phyloP scores from a whole-genome alignment of 1,284 basidiomycete species.

The Termitomyces sp. region DNA sequence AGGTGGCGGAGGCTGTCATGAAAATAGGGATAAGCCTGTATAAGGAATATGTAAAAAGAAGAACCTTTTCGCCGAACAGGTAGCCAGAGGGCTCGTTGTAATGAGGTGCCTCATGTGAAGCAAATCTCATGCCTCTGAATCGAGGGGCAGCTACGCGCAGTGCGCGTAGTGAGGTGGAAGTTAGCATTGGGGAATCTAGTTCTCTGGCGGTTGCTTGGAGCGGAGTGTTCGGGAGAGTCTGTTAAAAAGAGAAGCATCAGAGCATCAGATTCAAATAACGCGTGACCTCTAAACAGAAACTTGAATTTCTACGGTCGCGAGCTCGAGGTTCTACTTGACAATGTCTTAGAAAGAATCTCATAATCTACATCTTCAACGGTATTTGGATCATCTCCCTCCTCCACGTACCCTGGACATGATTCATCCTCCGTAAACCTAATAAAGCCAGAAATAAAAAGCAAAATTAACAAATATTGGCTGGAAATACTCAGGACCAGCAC shows the following conservation, averaged over 20 bases:
- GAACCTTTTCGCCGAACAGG: conserved; percentile 86
- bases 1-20: conserved; percentile 59
- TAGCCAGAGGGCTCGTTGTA: conserved; percentile 88
- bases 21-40: conserved; percentile 8
- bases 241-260: conserved; percentile 2
- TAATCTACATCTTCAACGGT: conserved; percentile 42
- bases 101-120: conserved; percentile 74
- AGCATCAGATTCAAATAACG: conserved; percentile 5
- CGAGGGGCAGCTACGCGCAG: conserved; percentile 31
- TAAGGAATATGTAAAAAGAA: conserved; percentile 18
- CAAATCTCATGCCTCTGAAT: conserved; percentile 41
- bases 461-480: background rate
- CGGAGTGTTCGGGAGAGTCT: conserved; percentile 8
- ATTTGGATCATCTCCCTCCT: conserved; percentile 24
- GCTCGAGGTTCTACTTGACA: conserved; percentile 1
- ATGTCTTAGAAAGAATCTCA: conserved; percentile 46
- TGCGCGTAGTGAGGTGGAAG: conserved; percentile 34
- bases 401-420: conserved; percentile 45
- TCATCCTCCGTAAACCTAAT: conserved; percentile 51
- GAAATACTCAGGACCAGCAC: background rate
- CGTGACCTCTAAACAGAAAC: background rate
- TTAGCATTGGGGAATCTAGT: conserved; percentile 25
- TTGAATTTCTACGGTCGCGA: background rate
- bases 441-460: background rate
- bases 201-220: background rate